Evolutionary conservation across 257 asterid species (phyloP).

Genomic region (Nicotiana benthamiana): DNA sequence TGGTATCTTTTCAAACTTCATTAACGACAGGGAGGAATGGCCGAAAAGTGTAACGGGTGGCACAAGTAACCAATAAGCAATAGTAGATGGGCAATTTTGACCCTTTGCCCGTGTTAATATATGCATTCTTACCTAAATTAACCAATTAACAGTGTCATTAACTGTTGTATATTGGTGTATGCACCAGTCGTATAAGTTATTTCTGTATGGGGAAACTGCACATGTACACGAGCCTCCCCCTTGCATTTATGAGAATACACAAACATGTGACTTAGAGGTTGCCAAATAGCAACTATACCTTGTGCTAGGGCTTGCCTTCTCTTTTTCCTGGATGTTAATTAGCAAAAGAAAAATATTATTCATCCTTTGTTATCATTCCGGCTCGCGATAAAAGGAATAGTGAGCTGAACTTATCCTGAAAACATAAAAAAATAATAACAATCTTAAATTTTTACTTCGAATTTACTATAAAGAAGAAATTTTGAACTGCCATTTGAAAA

Average conservation of each 20-base stretch:
- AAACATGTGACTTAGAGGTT: not conserved
- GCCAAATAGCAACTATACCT: not conserved
- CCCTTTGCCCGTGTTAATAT: not conserved
- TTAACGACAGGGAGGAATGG: no score
- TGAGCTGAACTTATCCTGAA: no score
- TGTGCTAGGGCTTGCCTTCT: not conserved
- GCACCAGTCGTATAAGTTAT: not conserved
- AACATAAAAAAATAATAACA: not conserved
- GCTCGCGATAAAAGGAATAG: no score
- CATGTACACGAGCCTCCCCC: not conserved
- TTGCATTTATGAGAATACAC: not conserved
- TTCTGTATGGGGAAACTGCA: not conserved
- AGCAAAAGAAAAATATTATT: no score
- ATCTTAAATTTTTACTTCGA: not conserved
- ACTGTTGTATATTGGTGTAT: not conserved
- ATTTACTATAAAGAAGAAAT: not conserved
- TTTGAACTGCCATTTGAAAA: not conserved
- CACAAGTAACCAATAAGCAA: no score
- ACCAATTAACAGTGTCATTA: not conserved
- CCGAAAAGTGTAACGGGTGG: no score
- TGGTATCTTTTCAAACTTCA: no score
- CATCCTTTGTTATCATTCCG: no score
- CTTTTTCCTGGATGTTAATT: no score
- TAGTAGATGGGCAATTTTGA: no score
- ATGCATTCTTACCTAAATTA: not conserved